phyloP scores from a whole-genome alignment of 2,329 filamentous ascomycete genomes.

The Celoporthe dispersa region DNA sequence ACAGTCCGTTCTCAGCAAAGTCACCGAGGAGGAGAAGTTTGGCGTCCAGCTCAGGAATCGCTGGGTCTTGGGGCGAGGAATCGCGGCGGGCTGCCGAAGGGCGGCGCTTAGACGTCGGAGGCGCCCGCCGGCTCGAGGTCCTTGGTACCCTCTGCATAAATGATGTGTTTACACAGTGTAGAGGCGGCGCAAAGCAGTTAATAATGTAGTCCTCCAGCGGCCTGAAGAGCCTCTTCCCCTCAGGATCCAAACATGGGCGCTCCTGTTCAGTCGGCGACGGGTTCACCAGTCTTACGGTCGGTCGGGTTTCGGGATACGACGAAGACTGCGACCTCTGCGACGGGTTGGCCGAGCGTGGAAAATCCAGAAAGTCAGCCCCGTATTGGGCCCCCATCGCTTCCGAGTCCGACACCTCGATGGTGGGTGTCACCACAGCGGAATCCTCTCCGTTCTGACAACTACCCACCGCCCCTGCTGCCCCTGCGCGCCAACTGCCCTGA shows the following conservation, averaged over 20 bases:
- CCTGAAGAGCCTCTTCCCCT: constrained; percentile 69
- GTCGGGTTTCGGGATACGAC: constrained; percentile 47
- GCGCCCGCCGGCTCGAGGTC: constrained; percentile 34
- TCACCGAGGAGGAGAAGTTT: constrained; percentile 76
- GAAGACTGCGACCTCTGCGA: constrained; percentile 49
- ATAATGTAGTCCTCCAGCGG: constrained; percentile 78
- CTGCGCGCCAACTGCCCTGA: constrained; percentile 1
- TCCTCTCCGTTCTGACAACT: constrained; percentile 1
- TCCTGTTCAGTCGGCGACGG: constrained; percentile 30
- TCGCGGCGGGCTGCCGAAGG: constrained; percentile 41
- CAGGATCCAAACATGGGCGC: constrained; percentile 34
- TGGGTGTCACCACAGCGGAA: constrained; percentile 13
- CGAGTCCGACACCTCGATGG: constrained; percentile 18
- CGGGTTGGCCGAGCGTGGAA: constrained; percentile 8
- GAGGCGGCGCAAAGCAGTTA: constrained; percentile 65
- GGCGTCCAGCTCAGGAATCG: constrained; percentile 69
- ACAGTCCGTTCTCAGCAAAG: constrained; percentile 78
- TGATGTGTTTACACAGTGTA: constrained; percentile 75
- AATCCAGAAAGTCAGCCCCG: constrained; percentile 35
- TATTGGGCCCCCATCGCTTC: constrained; percentile 29
- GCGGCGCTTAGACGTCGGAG: constrained; percentile 38
- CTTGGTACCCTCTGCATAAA: constrained; percentile 54
- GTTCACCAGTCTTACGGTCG: constrained; percentile 23
- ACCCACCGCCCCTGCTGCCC: not conserved
- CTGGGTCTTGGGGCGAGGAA: constrained; percentile 42